phyloP scores from a whole-genome alignment of 2,329 filamentous ascomycete species.

The Nothopassalora personata region DNA sequence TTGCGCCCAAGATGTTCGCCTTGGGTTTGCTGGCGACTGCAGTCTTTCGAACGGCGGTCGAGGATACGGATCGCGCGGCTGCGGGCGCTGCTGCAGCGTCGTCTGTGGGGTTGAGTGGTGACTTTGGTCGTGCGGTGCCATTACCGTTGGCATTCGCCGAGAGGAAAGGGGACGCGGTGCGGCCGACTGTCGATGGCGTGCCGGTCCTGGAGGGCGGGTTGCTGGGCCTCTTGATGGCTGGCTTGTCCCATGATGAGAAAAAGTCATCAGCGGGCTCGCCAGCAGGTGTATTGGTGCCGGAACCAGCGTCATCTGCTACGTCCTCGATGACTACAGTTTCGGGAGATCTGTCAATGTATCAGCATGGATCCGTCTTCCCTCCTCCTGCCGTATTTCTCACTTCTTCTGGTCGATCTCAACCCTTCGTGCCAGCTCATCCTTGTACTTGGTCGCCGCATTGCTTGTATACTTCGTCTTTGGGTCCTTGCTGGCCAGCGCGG shows the following conservation, averaged over 20 bases:
- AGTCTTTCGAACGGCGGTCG: constrained; percentile 75
- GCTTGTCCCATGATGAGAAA: constrained; percentile 99
- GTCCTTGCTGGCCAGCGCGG: constrained; percentile 92
- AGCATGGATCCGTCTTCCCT: constrained; percentile 13
- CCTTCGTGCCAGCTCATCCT: constrained; percentile 87
- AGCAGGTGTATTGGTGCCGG: constrained; percentile 69
- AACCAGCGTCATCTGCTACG: constrained; percentile 47
- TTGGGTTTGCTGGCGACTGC: constrained; percentile 62
- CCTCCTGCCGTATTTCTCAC: constrained; percentile 48
- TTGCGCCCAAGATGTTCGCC: constrained; percentile 64
- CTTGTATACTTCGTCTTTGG: constrained; percentile 95
- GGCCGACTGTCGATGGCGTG: constrained; percentile 70
- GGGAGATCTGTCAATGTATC: constrained; percentile 59
- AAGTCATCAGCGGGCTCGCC: constrained; percentile 86
- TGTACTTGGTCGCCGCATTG: constrained; percentile 91
- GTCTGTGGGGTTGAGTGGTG: constrained; percentile 63
- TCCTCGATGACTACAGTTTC: constrained; percentile 80
- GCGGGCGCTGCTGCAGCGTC: constrained; percentile 53
- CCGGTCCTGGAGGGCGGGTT: constrained; percentile 86
- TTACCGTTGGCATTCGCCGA: constrained; percentile 63
- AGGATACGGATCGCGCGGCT: constrained; percentile 68
- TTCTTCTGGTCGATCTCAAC: constrained; percentile 77
- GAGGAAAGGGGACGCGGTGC: constrained; percentile 86
- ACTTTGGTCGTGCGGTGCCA: constrained; percentile 64
- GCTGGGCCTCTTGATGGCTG: constrained; percentile 90